Base-by-base conservation (phyloP, 1,284 basidiomycete species). In the Melanopsichium pennsylvanicum region DNA sequence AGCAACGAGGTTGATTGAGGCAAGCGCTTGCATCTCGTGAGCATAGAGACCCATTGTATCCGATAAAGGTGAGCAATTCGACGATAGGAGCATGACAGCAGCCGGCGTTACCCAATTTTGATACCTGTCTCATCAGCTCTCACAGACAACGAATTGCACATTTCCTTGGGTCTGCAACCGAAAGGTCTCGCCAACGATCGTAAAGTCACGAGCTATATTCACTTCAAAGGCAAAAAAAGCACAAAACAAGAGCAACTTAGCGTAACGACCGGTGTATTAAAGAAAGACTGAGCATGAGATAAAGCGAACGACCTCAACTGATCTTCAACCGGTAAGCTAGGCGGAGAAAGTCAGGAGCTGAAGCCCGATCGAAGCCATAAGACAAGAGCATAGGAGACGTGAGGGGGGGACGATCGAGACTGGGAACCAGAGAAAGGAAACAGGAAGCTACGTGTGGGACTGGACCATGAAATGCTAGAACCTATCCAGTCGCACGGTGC, bases 201-300 rank as follows among this genome's bases (percentile, higher is more conserved):
- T 9, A 31, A 22, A 27, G 5, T 18, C 36, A 33, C 46, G 26
- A 26, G 21, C 27, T 13, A 43, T n/a, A n/a, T n/a, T n/a, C n/a
- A n/a, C n/a, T n/a, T n/a, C n/a, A n/a, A n/a, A n/a, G n/a, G n/a
- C n/a, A n/a, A n/a, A n/a, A n/a, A n/a, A 9, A 19, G 16, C 26
- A 34, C 43, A 36, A 29, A 12, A 29, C 26, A 42, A 16, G 7
- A 13, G 5, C 23, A 34, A 31, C 23, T 21, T 52, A 61, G 51
- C 50, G 51, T 55, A 55, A 50, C 51, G 51, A 61, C 48, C 57
- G 57, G 58, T 61, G 58, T 61, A 61, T 61, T 61, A 61, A 25
- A 61, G 50, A 36, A 44, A 33, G 37, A 9, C 19, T n/a, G 32
- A 48, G 36, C 40, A 47, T 18, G 50, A n/a, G n/a, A 49, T 44